phyloP scores from a whole-genome alignment of 2,329 filamentous ascomycete species.

The Arthrobotrys musiformis region DNA sequence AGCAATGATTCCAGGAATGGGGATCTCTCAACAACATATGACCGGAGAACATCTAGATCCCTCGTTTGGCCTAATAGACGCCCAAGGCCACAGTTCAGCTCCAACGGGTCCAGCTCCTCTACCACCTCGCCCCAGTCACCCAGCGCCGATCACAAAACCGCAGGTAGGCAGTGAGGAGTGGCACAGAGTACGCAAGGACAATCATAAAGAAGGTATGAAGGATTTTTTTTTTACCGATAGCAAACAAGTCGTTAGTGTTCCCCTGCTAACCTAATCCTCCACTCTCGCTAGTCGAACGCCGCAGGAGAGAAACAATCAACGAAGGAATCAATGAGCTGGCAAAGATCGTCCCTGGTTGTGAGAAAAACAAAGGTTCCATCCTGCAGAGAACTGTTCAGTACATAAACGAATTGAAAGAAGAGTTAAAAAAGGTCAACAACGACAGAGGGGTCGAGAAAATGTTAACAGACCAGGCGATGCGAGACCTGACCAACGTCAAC shows the following conservation, averaged over 20 bases:
- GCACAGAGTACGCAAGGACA: slow-evolving; percentile 97
- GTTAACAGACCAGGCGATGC: slow-evolving; percentile 86
- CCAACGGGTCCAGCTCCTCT: slow-evolving; percentile 60
- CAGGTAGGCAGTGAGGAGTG: slow-evolving; percentile 96
- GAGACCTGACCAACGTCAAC: slow-evolving; percentile 85
- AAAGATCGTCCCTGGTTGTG: slow-evolving; percentile 96
- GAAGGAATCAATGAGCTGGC: slow-evolving; percentile 98
- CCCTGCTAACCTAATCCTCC: slow-evolving; percentile 58
- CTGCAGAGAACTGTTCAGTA: slow-evolving; percentile 92
- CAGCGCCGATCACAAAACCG: slow-evolving; percentile 74
- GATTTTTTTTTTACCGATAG: slow-evolving; percentile 16
- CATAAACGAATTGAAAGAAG: slow-evolving; percentile 89
- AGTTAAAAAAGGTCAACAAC: slow-evolving; percentile 65
- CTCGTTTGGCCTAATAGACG: slow-evolving; percentile 53
- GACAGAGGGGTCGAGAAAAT: slow-evolving; percentile 90
- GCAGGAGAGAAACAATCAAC: slow-evolving; percentile 96
- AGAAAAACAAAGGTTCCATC: slow-evolving; percentile 99
- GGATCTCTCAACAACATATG: slow-evolving; percentile 37
- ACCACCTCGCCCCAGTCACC: slow-evolving; percentile 66
- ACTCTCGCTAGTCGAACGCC: slow-evolving; percentile 79
- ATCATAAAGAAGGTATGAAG: slow-evolving; percentile 92
- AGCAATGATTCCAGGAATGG: slow-evolving; percentile 36
- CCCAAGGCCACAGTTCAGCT: slow-evolving; percentile 42
- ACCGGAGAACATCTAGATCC: slow-evolving; percentile 56
- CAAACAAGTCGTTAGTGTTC: background rate